Evolutionary conservation across 768 basidiomycete species (phyloP).

Genomic region (Mrakia gelida): DNA sequence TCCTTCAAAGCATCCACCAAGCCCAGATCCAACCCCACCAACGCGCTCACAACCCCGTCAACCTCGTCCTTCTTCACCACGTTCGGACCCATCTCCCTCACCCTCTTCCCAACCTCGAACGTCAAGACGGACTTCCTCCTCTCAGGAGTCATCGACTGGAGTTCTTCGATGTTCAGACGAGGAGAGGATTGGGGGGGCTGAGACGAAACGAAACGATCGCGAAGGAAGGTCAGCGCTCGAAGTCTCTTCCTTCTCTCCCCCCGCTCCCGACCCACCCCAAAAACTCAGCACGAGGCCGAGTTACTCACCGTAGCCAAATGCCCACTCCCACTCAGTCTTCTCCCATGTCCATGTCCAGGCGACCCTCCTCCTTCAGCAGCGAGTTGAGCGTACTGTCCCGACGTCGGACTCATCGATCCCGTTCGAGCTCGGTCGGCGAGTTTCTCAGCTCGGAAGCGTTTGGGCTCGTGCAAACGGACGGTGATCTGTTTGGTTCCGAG

Average conservation of each 20-base stretch:
- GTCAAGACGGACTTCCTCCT: constrained; percentile 80
- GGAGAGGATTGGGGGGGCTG: constrained; percentile 16
- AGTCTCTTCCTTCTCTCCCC: too few relatives aligned
- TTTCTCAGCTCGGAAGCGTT: constrained; percentile 84
- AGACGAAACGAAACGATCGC: background rate
- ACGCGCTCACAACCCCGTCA: constrained; percentile 63
- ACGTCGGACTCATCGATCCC: constrained; percentile 62
- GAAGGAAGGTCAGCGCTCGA: background rate
- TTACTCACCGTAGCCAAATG: constrained; percentile 5
- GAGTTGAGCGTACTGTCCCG: constrained; percentile 59
- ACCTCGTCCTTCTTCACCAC: constrained; percentile 56
- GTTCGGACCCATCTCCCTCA: constrained; percentile 54
- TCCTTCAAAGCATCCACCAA: constrained; percentile 67
- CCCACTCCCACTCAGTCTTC: constrained; percentile 2
- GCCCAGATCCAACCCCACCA: constrained; percentile 65
- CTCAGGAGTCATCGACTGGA: constrained; percentile 74
- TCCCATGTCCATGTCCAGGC: constrained; percentile 44
- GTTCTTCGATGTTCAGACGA: constrained; percentile 70
- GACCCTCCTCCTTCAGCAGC: constrained; percentile 71
- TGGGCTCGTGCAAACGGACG: constrained; percentile 84
- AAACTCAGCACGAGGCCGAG: too few relatives aligned
- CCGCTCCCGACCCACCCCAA: too few relatives aligned
- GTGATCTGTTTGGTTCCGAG: constrained; percentile 73
- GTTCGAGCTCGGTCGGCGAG: constrained; percentile 55
- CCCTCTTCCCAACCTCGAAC: constrained; percentile 71